phyloP scores from a whole-genome alignment of 2,329 filamentous ascomycete species.

The Cercospora sojina region DNA sequence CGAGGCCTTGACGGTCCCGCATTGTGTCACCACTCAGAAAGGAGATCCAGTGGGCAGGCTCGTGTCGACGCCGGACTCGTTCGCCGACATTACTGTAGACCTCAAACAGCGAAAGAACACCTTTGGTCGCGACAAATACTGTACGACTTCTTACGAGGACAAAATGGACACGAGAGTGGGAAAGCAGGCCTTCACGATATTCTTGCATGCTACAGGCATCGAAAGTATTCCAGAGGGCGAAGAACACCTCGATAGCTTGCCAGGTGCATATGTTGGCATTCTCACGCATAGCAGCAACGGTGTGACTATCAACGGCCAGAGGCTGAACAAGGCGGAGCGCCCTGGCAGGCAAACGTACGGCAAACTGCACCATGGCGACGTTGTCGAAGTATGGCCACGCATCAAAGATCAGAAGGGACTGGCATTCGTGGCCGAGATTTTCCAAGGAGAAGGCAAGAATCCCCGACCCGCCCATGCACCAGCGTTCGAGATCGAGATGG shows the following conservation, averaged over 20 bases:
- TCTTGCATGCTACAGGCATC: constrained; percentile 69
- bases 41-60: constrained; percentile 55
- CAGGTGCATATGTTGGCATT: constrained; percentile 66
- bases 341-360: constrained; percentile 58
- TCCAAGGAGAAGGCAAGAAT: constrained; percentile 17
- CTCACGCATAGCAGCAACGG: constrained; percentile 75
- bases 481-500: constrained; percentile 21
- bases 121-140: constrained; percentile 72
- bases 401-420: constrained; percentile 11
- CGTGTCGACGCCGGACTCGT: constrained; percentile 64
- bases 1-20: neutral
- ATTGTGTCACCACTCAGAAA: constrained; percentile 2
- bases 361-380: constrained; percentile 72
- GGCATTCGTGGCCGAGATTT: constrained; percentile 19
- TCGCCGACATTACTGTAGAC: constrained; percentile 62
- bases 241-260: constrained; percentile 56
- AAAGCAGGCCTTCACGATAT: constrained; percentile 75
- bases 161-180: constrained; percentile 69
- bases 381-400: constrained; percentile 67
- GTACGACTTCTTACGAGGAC: constrained; percentile 66
- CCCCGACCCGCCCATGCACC: constrained; percentile 9
- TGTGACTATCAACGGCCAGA: constrained; percentile 73
- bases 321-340: constrained; percentile 57
- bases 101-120: constrained; percentile 67
- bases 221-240: constrained; percentile 54